Evolutionary conservation across 495 filamentous ascomycete genomes (phyloP).

Genomic region (Thozetella sp.): DNA sequence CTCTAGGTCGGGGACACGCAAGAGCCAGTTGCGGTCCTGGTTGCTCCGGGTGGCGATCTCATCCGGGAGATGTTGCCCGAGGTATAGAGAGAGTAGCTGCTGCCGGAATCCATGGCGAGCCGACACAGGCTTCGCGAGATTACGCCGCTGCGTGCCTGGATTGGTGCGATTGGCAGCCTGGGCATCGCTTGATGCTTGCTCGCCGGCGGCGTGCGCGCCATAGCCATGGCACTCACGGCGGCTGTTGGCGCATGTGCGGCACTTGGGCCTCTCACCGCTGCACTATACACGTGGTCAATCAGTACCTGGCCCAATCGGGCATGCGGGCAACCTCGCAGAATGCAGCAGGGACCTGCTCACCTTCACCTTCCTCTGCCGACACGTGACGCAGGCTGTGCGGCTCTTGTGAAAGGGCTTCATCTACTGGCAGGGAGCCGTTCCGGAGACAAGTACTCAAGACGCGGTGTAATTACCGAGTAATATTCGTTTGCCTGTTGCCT

Average conservation of each 20-base stretch:
- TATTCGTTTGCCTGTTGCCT: too few species aligned
- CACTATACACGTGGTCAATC: not conserved
- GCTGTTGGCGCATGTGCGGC: not conserved
- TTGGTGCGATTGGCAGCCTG: too few species aligned
- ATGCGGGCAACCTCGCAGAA: not conserved
- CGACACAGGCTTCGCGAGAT: not conserved
- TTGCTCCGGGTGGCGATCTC: not conserved
- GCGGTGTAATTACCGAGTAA: too few species aligned
- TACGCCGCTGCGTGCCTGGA: not conserved
- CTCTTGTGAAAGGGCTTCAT: too few species aligned
- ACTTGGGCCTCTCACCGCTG: not conserved
- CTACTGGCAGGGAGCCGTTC: too few species aligned
- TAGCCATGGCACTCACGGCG: constrained; percentile 1
- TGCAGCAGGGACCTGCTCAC: not conserved
- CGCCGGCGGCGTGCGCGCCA: not conserved
- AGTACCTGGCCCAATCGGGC: not conserved
- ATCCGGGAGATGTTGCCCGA: not conserved
- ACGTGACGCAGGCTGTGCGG: constrained; percentile 2
- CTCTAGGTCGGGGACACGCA: not conserved
- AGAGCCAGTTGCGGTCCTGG: constrained; percentile 2
- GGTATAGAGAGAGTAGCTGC: not conserved
- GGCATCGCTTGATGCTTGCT: not conserved
- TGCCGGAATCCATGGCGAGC: not conserved
- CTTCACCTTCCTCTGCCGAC: constrained; percentile 5
- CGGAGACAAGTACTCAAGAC: too few species aligned